A percentile compares a stretch with the other conserved stretches of the same genome.
Conservation (phyloP, 1,139 yeast genomes). For the Nakaseomyces bracarensis region DNA sequence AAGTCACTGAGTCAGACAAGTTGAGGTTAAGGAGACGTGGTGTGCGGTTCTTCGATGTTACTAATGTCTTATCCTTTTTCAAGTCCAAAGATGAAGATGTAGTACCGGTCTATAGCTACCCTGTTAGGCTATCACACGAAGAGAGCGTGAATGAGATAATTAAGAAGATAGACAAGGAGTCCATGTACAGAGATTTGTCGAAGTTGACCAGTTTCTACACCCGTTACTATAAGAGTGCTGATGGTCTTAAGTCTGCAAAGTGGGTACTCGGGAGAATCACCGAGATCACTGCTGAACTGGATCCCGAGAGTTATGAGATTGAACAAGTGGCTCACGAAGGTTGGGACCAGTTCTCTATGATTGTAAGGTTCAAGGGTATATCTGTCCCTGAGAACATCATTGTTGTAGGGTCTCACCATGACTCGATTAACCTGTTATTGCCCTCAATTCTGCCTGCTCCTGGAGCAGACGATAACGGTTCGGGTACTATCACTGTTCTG, state of each 20-base stretch:
- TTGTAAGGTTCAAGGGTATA: slow-evolving; percentile 37
- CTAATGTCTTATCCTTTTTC: slow-evolving; percentile 37
- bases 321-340: slow-evolving; percentile 39
- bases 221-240: slow-evolving; percentile 68
- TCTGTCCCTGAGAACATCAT: slow-evolving; percentile 43
- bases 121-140: slow-evolving; percentile 37
- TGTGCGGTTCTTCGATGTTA: slow-evolving; percentile 61
- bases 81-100: slow-evolving; percentile 33
- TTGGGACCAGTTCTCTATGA: slow-evolving; percentile 53
- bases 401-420: slow-evolving; percentile 86
- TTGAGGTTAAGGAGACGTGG: slow-evolving; percentile 46
- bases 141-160: slow-evolving; percentile 39
- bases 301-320: slow-evolving; percentile 32
- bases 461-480: slow-evolving; percentile 94
- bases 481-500: slow-evolving; percentile 72
- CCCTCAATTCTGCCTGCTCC: slow-evolving; percentile 74
- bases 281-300: slow-evolving; percentile 34
- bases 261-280: slow-evolving; percentile 55
- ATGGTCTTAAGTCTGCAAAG: slow-evolving; percentile 63
- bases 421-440: slow-evolving; percentile 65
- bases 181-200: slow-evolving; percentile 48
- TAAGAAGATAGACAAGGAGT: slow-evolving; percentile 34
- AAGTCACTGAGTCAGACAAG: slow-evolving; percentile 52
- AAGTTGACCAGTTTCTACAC: slow-evolving; percentile 64
- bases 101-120: slow-evolving; percentile 47